Percentiles rank a stretch among this genome's conserved stretches.
Evolutionary conservation across 139 green algal species (phyloP).

Genomic region (Chlamydomonas urium): DNA sequence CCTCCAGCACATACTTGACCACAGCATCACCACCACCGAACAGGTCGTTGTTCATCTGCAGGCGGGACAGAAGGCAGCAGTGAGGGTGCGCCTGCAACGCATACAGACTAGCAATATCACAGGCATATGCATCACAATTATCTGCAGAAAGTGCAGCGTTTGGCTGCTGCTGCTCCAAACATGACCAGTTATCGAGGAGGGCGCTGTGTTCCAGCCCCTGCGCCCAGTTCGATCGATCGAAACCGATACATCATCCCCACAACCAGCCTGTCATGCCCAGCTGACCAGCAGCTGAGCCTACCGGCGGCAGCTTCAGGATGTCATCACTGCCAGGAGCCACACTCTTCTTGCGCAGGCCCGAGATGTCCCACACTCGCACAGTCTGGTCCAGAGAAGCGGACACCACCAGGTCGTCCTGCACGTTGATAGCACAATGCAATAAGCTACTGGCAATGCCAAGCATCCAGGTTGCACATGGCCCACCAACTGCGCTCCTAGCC

Average conservation of each 20-base stretch:
- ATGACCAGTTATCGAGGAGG: too few relatives aligned
- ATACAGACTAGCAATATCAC: too few relatives aligned
- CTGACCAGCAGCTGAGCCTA: slow-evolving; percentile 19
- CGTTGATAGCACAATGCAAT: neutral
- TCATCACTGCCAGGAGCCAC: slow-evolving; percentile 80
- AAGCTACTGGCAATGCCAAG: too few relatives aligned
- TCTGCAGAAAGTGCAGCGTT: too few relatives aligned
- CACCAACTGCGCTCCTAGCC: too few relatives aligned
- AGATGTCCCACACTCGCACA: slow-evolving; percentile 98
- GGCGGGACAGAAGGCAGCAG: too few relatives aligned
- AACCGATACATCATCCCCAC: neutral
- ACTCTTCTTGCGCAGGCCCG: slow-evolving; percentile 92
- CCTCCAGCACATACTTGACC: slow-evolving; percentile 99
- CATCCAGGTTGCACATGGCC: too few relatives aligned
- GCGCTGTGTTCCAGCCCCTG: too few relatives aligned
- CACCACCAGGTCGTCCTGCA: slow-evolving; percentile 86
- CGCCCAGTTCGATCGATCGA: too few relatives aligned
- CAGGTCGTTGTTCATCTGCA: slow-evolving; percentile 91
- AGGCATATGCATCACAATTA: too few relatives aligned
- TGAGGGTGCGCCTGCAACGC: too few relatives aligned
- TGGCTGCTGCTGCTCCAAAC: too few relatives aligned
- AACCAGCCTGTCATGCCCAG: neutral
- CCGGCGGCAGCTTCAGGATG: slow-evolving; percentile 73
- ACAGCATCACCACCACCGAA: slow-evolving; percentile 96
- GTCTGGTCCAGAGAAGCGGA: slow-evolving; percentile 94